Base-by-base conservation (phyloP, 2,329 filamentous ascomycete species). In the Paracoccidioides lutzii region DNA sequence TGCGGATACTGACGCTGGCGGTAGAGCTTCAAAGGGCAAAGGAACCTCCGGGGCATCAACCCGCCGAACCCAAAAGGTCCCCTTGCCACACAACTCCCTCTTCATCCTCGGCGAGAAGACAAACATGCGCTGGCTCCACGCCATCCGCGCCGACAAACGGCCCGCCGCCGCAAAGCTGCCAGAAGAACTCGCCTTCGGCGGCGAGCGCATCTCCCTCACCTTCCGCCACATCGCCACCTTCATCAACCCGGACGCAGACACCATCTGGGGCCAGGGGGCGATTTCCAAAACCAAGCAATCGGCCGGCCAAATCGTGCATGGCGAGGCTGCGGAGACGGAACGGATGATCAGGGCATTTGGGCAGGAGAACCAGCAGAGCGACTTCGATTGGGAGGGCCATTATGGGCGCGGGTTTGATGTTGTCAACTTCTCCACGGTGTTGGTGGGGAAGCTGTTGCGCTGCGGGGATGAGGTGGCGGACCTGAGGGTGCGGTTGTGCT, bases 211-310 rank as follows among this genome's bases (percentile, higher is more conserved):
- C 66, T 94, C 88, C 50, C 77, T 98, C 40, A 98, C 93, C 0
- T 97, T 98, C 68, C 80, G 93, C 46, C 78, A 82, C 30, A 96
- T 98, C 60, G 89, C 83, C 1, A 98, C 93, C 0, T 97, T 89
- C 65, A 71, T 95, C 46, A 77, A 85, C 62, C 73, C 76, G 3
- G 75, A 81, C n/a, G 76, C 80, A 42, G 75, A 75, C 35, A 72
- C 73, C 2, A 95, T 98, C 55, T 97, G 90, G 91, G 93, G 93
- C 12, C 90, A 96, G 70, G 93, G 93, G 2, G 91, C 90, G 0
- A 81, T 79, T 0, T 75, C 74, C 5, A 95, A 95, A 72, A 76
- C 74, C 0, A 76, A 76, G 30, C 75, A 76, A 0, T 71, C 75
- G 0, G 89, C 90, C 0, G 73, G 74, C 0, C 63, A 74, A 0